Evolutionary conservation across 306 rosid species (phyloP), one percentile per base, ranked within the genome.

Genomic region (Urtica urens): DNA sequence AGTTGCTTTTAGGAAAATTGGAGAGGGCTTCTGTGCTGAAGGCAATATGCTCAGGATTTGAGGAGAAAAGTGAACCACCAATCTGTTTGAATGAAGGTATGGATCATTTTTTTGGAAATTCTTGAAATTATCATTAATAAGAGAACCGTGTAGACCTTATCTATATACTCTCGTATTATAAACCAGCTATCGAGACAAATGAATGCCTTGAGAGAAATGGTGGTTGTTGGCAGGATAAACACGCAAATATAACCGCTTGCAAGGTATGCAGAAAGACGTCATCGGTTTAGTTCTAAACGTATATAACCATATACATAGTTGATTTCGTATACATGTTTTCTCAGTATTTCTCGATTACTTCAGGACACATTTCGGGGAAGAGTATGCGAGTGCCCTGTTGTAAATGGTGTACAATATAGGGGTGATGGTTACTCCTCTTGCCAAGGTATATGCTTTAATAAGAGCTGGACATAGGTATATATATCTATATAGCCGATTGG

Each of bases 301-400:
- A 46, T 41, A 9, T 21, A 15, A 1, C 26, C 18, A 58, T 22
- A 17, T 26, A 3, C 37, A 18, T 54, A 7, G 13, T 31, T 12
- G 46, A 47, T 57, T 52, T 18, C 14, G 38, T 15, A 2, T 8
- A 16, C 49, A 23, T 51, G n/a, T 22, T 30, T 55, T 25, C 39
- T 51, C 15, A 44, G 38, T 50, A 55, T 19, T 50, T 19, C 6
- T 29, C n/a, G 31, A n/a, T 43, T 20, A 25, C 58, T 63, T 55
- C 84, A 90, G 99, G 99, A 90, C 57, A 90, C 99, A 26, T 90
- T 81, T 48, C 61, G 99, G 68, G 99, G 95, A 70, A 82, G 95
- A 79, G 76, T 90, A 66, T 90, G 99, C 1, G 85, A 85, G 73
- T 90, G 99, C 64, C 99, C 99, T 39, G 51, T 67, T 16, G 85